These are phyloP conservation scores for Cerioporus squamosus DNA, from an alignment of 1,284 basidiomycete genomes.

Conservation along the genomic window DNA sequence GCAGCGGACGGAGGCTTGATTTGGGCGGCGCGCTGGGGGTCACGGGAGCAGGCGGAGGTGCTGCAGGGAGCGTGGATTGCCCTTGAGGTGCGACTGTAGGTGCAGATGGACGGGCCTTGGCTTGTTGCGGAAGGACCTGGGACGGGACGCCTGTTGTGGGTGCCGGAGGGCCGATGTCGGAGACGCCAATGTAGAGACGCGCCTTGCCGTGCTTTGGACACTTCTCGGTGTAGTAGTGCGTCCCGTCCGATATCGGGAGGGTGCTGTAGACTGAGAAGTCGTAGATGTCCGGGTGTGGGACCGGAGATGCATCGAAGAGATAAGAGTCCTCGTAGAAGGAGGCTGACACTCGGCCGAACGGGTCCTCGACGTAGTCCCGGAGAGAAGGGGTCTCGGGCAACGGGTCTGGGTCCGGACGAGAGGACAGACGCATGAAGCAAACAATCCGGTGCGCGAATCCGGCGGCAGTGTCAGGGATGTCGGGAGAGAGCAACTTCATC, in stretches of 20 bases:
- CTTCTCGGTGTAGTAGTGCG: constrained; percentile 4
- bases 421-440: constrained; percentile 13
- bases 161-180: constrained; percentile 3
- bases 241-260: not conserved
- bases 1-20: constrained; percentile 20
- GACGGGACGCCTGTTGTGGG: not conserved
- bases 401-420: not conserved
- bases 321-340: constrained; percentile 21
- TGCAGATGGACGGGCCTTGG: not conserved
- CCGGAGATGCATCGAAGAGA: constrained; percentile 1
- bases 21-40: not conserved
- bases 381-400: not conserved
- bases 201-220: constrained; percentile 3
- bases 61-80: not conserved
- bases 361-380: constrained; percentile 10
- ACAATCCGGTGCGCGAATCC: constrained; percentile 15
- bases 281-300: constrained; percentile 11
- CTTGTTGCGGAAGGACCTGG: too few relatives aligned
- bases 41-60: too few relatives aligned
- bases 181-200: constrained; percentile 13
- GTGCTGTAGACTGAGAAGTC: constrained; percentile 16
- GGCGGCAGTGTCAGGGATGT: constrained; percentile 9
- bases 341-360: constrained; percentile 11
- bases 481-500: constrained; percentile 2
- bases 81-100: not conserved